A percentile compares a stretch with the other conserved stretches of the same genome.
Evolutionary conservation across 345 rosid species (phyloP).

Genomic region (Populus euphratica): DNA sequence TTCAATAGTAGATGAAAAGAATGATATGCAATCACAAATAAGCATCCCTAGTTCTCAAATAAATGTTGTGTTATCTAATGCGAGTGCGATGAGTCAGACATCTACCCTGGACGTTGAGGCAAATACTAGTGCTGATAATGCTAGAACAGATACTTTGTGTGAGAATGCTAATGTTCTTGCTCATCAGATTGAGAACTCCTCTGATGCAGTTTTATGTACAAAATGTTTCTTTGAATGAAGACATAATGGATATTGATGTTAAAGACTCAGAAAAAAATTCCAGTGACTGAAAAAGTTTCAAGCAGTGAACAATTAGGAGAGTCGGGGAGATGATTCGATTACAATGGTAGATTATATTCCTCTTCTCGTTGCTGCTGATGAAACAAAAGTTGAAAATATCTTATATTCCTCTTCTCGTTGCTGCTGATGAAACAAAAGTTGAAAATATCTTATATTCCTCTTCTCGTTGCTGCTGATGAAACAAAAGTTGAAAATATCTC

Average conservation of each 20-base stretch:
- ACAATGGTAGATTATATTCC: slow-evolving; percentile 17
- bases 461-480: neutral
- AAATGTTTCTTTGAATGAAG: slow-evolving; percentile 14
- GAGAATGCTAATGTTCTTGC: slow-evolving; percentile 8
- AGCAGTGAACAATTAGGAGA: slow-evolving; percentile 28
- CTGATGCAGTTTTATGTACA: slow-evolving; percentile 18
- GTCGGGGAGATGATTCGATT: slow-evolving; percentile 20
- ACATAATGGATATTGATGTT: slow-evolving; percentile 9
- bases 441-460: slow-evolving; percentile 16
- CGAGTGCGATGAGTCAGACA: slow-evolving; percentile 12
- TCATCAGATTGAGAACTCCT: slow-evolving; percentile 18
- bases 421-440: slow-evolving; percentile 5
- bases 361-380: neutral
- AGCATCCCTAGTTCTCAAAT: slow-evolving; percentile 18
- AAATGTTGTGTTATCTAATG: slow-evolving; percentile 26
- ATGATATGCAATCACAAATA: slow-evolving; percentile 23
- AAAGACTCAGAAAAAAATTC: slow-evolving; percentile 19
- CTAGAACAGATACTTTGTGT: neutral
- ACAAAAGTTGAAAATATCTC: slow-evolving; percentile 15
- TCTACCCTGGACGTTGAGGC: slow-evolving; percentile 18
- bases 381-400: slow-evolving; percentile 15
- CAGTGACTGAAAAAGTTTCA: slow-evolving; percentile 13
- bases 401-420: neutral
- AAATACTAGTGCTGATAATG: slow-evolving; percentile 3
- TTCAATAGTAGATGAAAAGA: slow-evolving; percentile 3